These are phyloP conservation scores for Coprinopsis strossmayeri DNA, from an alignment of 768 basidiomycete genomes.

Conservation along the genomic window DNA sequence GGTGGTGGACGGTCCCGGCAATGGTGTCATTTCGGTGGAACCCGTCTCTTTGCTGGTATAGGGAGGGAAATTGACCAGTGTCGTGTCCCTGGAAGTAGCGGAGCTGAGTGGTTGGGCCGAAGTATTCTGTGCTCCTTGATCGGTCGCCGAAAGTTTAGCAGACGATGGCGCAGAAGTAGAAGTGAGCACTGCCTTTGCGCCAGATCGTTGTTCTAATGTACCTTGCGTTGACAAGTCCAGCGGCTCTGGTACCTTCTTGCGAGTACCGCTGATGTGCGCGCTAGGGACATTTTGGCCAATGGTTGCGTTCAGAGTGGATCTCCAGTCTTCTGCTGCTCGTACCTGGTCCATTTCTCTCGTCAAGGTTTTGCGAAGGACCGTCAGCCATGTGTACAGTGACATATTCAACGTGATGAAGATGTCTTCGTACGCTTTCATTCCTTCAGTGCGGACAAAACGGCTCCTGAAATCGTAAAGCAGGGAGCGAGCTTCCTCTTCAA, in stretches of 20 bases:
- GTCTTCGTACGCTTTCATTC: constrained; percentile 55
- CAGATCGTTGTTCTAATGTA: no score
- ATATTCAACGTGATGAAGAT: constrained; percentile 86
- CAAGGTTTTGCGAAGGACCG: constrained; percentile 67
- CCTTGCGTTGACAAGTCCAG: constrained; percentile 21
- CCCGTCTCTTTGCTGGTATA: constrained; percentile 1
- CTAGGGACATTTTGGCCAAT: constrained; percentile 20
- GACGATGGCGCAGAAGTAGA: constrained; percentile 20
- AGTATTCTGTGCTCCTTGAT: constrained; percentile 12
- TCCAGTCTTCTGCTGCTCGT: constrained; percentile 49
- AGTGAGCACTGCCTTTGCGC: not conserved
- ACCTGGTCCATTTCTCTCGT: constrained; percentile 75
- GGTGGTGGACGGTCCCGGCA: constrained; percentile 2
- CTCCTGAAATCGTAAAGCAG: constrained; percentile 71
- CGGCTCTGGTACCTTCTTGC: constrained; percentile 32
- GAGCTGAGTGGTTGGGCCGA: not conserved
- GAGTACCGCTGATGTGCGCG: constrained; percentile 8
- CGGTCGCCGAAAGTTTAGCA: constrained; percentile 16
- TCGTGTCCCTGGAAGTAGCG: not conserved
- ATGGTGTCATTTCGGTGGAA: not conserved
- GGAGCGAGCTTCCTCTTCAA: constrained; percentile 29
- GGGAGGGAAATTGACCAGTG: constrained; percentile 7
- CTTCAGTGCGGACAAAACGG: constrained; percentile 50
- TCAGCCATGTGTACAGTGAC: constrained; percentile 76
- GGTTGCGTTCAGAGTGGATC: constrained; percentile 29